These are phyloP conservation scores for Hericium coralloides DNA, from an alignment of 768 basidiomycete species.

Conservation along the genomic window DNA sequence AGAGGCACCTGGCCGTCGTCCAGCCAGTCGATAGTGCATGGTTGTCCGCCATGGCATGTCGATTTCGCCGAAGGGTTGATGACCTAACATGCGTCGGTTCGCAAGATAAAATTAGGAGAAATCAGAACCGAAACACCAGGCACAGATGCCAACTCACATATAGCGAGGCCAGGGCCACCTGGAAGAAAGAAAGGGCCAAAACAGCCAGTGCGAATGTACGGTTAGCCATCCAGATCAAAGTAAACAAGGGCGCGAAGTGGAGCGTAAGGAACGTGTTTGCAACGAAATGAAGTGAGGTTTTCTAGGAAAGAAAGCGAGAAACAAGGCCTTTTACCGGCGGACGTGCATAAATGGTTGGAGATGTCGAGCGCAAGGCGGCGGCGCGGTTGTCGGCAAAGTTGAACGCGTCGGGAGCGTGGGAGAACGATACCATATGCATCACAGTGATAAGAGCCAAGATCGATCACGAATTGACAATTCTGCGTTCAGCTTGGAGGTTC, in stretches of 20 bases:
- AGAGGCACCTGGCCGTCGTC: constrained; percentile 53
- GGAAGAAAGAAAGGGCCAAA: background rate
- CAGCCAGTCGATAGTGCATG: constrained; percentile 50
- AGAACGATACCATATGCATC: too few relatives aligned
- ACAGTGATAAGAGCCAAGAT: too few relatives aligned
- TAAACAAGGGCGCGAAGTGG: background rate
- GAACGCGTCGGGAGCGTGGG: too few relatives aligned
- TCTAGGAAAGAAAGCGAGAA: too few relatives aligned
- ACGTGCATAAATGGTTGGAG: too few relatives aligned
- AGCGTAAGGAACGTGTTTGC: background rate
- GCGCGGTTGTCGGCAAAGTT: too few relatives aligned
- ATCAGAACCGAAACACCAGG: background rate
- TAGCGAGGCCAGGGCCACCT: constrained; percentile 2
- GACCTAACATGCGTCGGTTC: background rate
- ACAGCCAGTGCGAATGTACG: background rate
- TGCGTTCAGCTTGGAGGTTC: too few relatives aligned
- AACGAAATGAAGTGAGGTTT: too few relatives aligned
- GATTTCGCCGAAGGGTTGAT: background rate
- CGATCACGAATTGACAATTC: too few relatives aligned
- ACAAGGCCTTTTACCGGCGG: too few relatives aligned
- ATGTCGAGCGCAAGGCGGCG: too few relatives aligned
- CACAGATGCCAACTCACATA: background rate
- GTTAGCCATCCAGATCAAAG: background rate
- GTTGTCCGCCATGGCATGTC: constrained; percentile 41
- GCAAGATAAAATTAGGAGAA: background rate